These are phyloP conservation scores for Cyclanthera cordifolia DNA, from an alignment of 306 rosid genomes.

Conservation along the genomic window DNA sequence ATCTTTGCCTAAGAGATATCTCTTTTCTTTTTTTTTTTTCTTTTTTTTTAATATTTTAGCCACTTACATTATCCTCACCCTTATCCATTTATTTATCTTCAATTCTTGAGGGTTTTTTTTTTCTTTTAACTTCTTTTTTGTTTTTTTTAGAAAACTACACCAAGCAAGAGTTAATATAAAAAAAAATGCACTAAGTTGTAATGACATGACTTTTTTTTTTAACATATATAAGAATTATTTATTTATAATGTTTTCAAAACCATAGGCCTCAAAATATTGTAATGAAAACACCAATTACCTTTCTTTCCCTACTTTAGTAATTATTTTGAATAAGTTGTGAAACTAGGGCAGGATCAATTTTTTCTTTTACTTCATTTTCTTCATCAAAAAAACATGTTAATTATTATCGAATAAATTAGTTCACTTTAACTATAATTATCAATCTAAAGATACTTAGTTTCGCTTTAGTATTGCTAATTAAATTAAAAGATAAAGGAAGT, in stretches of 20 bases:
- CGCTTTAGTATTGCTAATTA: no score
- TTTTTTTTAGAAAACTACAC: background rate
- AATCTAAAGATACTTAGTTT: no score
- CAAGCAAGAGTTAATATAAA: background rate
- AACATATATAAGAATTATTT: background rate
- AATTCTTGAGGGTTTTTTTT: background rate
- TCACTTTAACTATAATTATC: no score
- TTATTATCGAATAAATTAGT: no score
- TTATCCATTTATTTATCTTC: constrained; percentile 12
- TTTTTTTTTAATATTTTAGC: background rate
- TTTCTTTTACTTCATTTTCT: no score
- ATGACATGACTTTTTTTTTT: background rate
- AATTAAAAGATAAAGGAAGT: no score
- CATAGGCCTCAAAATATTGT: background rate
- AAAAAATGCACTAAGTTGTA: background rate
- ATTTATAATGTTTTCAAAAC: background rate
- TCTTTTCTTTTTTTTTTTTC: background rate
- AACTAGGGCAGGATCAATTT: background rate
- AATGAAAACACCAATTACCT: background rate
- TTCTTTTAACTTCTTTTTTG: background rate
- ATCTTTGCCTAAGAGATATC: background rate
- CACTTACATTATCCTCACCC: background rate
- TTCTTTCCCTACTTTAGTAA: no score
- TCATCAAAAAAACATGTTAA: no score
- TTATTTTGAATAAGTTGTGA: no score